Evolutionary conservation across 1,284 basidiomycete genomes (phyloP).

Genomic region (Leccinum fuscescens): DNA sequence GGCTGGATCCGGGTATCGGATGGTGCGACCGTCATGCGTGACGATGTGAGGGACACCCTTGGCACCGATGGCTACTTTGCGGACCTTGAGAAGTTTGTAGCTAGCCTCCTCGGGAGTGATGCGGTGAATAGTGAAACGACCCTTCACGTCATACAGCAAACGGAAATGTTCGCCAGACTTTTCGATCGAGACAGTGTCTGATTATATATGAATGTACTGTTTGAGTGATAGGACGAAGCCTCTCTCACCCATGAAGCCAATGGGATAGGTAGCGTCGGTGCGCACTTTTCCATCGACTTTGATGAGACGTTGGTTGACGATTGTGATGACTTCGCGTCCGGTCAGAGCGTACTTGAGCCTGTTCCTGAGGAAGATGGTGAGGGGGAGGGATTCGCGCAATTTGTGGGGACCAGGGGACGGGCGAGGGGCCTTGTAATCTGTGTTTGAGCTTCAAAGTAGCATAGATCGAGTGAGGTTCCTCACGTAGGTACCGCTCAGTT

Average conservation of each 20-base stretch:
- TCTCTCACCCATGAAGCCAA: slow-evolving; percentile 93
- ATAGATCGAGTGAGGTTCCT: slow-evolving; percentile 35
- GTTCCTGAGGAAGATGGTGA: slow-evolving; percentile 97
- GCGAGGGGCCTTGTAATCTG: slow-evolving; percentile 73
- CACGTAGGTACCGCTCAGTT: slow-evolving; percentile 96
- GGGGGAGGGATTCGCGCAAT: slow-evolving; percentile 94
- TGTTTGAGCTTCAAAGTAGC: slow-evolving; percentile 8
- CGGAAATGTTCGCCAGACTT: slow-evolving; percentile 99
- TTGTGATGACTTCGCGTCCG: slow-evolving; percentile 92
- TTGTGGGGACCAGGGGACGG: slow-evolving; percentile 99
- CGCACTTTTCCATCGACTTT: slow-evolving; percentile 99
- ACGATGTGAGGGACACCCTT: slow-evolving; percentile 96
- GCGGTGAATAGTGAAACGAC: slow-evolving; percentile 99
- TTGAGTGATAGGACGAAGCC: background rate
- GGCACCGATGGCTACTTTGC: slow-evolving; percentile 87
- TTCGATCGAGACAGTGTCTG: slow-evolving; percentile 96
- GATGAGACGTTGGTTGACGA: slow-evolving; percentile 95
- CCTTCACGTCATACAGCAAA: slow-evolving; percentile 98
- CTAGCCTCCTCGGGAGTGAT: slow-evolving; percentile 97
- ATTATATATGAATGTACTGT: background rate
- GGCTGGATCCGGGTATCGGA: slow-evolving; percentile 96
- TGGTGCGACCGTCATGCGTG: slow-evolving; percentile 99
- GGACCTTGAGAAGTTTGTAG: slow-evolving; percentile 99
- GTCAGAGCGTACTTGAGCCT: slow-evolving; percentile 98
- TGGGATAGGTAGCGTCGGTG: slow-evolving; percentile 95